A percentile compares a stretch with the other conserved stretches of the same genome.
These are phyloP conservation scores for Fistulifera pelliculosa DNA, from an alignment of 108 stramenopile species.

Conservation along the genomic window DNA sequence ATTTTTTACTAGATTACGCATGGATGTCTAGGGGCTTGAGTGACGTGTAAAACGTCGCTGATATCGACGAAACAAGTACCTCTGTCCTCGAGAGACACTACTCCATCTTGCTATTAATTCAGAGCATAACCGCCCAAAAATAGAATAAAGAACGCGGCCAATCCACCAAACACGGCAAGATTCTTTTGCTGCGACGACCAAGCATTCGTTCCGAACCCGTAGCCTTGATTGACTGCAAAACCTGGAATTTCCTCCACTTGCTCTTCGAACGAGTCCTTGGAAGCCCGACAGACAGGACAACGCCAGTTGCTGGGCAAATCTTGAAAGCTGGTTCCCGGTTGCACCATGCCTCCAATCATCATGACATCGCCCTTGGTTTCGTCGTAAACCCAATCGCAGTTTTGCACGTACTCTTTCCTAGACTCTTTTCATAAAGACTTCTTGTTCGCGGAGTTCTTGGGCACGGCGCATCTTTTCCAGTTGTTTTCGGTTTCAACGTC, in stretches of 20 bases:
- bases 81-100: no score
- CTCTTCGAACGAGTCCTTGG: conserved; percentile 81
- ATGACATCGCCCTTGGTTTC: conserved; percentile 66
- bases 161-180: conserved; percentile 80
- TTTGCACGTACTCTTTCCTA: conserved; percentile 80
- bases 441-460: conserved; percentile 78
- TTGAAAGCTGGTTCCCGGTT: conserved; percentile 70
- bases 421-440: conserved; percentile 84
- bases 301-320: conserved; percentile 84
- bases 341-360: conserved; percentile 80
- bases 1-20: no score
- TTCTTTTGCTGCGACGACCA: conserved; percentile 88
- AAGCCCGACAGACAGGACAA: conserved; percentile 85
- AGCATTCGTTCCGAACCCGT: conserved; percentile 86
- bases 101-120: no score
- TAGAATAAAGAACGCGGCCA: conserved; percentile 72
- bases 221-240: conserved; percentile 90
- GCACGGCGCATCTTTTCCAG: conserved; percentile 22
- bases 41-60: no score
- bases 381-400: conserved; percentile 87
- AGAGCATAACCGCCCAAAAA: conserved; percentile 74
- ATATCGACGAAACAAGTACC: no score
- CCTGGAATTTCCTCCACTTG: conserved; percentile 87
- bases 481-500: conserved; percentile 9
- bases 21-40: no score